These are phyloP conservation scores for Akebia trifoliata DNA, from an alignment of 164 flowering plant genomes.

Conservation along the genomic window DNA sequence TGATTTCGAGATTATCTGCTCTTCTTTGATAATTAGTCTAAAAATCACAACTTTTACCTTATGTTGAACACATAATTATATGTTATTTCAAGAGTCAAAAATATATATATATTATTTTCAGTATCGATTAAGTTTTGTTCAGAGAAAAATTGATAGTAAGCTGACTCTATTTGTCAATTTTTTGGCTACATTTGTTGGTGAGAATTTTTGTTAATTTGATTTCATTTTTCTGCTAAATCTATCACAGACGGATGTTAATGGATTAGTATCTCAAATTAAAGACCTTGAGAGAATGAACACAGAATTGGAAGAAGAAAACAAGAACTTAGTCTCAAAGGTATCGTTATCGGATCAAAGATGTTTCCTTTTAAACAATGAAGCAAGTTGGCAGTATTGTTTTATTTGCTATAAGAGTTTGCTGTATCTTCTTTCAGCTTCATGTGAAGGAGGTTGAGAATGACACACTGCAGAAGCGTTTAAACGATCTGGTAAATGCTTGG, in stretches of 20 bases:
- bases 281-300: constrained; percentile 57
- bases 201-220: neutral
- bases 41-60: no score
- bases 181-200: neutral
- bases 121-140: no score
- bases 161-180: no score
- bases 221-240: neutral
- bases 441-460: constrained; percentile 50
- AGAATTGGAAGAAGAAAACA: constrained; percentile 64
- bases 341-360: neutral
- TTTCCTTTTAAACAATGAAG: neutral
- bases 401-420: constrained; percentile 6
- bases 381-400: neutral
- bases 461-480: constrained; percentile 46
- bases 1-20: neutral
- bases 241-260: constrained; percentile 63
- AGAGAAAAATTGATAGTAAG: no score
- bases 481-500: constrained; percentile 54
- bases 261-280: constrained; percentile 59
- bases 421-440: constrained; percentile 49
- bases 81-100: no score
- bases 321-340: constrained; percentile 48
- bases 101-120: no score
- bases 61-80: no score
- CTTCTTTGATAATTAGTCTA: no score